phyloP scores from a whole-genome alignment of 73 alveolate species.

The Blepharisma stoltei region DNA sequence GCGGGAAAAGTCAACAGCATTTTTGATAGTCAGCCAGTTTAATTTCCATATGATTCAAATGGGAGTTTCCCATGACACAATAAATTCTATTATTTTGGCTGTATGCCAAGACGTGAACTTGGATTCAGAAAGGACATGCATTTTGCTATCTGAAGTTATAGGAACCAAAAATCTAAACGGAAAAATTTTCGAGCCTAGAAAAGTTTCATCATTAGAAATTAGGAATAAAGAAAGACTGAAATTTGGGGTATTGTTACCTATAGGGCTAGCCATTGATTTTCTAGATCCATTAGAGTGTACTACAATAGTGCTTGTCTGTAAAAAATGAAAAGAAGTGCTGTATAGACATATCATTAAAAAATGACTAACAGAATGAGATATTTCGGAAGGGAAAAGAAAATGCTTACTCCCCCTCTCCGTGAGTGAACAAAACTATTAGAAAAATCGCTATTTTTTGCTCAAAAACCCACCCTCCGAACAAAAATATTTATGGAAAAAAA shows the following conservation, averaged over 20 bases:
- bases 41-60: not conserved
- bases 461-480: too few species aligned
- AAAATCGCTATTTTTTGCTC: too few species aligned
- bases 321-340: not conserved
- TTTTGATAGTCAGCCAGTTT: not conserved
- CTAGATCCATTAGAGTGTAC: conserved; percentile 3
- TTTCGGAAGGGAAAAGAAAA: not conserved
- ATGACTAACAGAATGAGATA: not conserved
- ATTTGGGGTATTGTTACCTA: conserved; percentile 22
- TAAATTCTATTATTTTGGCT: not conserved
- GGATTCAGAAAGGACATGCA: conserved; percentile 8
- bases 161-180: too few species aligned
- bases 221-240: conserved; percentile 29
- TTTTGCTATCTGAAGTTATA: not conserved
- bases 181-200: too few species aligned
- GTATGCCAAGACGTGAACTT: not conserved
- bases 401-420: too few species aligned
- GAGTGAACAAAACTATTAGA: too few species aligned
- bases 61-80: not conserved
- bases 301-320: not conserved
- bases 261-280: conserved; percentile 24
- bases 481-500: too few species aligned
- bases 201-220: not conserved
- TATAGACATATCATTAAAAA: not conserved
- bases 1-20: conserved; percentile 13